Evolutionary conservation across 169 alveolate genomes (phyloP).

Genomic region (Plasmodium vinckei): DNA sequence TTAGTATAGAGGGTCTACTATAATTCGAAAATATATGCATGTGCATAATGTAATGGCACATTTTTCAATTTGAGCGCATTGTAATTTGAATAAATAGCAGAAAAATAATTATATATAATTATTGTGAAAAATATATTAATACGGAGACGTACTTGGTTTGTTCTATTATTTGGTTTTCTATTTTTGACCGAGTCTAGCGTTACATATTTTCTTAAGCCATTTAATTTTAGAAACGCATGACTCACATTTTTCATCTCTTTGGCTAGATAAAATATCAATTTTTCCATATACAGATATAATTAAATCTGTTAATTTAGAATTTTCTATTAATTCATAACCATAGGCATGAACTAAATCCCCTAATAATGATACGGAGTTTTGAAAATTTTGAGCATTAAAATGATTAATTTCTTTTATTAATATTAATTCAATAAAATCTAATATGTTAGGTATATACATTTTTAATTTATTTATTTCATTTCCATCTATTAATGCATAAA

Average conservation of each 20-base stretch:
- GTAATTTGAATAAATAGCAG: too few species aligned
- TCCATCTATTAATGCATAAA: constrained; percentile 91
- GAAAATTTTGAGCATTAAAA: constrained; percentile 76
- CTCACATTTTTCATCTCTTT: constrained; percentile 76
- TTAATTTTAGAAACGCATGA: constrained; percentile 74
- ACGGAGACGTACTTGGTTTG: neutral
- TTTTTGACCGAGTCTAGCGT: constrained; percentile 56
- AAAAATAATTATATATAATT: too few species aligned
- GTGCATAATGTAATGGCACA: too few species aligned
- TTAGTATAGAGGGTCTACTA: too few species aligned
- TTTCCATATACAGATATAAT: constrained; percentile 76
- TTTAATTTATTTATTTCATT: constrained; percentile 83
- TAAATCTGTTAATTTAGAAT: constrained; percentile 69
- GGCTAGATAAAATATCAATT: constrained; percentile 72
- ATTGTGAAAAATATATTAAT: neutral
- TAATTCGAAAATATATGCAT: too few species aligned
- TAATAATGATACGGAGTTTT: constrained; percentile 67
- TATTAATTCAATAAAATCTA: constrained; percentile 88
- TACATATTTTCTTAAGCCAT: constrained; percentile 75
- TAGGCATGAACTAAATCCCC: constrained; percentile 76
- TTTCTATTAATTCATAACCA: constrained; percentile 74
- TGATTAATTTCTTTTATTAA: constrained; percentile 77
- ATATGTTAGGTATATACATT: constrained; percentile 86
- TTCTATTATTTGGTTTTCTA: neutral
- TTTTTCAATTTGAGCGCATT: too few species aligned